Evolutionary conservation across 2,329 filamentous ascomycete genomes (phyloP).

Genomic region (Alternaria gaisen): DNA sequence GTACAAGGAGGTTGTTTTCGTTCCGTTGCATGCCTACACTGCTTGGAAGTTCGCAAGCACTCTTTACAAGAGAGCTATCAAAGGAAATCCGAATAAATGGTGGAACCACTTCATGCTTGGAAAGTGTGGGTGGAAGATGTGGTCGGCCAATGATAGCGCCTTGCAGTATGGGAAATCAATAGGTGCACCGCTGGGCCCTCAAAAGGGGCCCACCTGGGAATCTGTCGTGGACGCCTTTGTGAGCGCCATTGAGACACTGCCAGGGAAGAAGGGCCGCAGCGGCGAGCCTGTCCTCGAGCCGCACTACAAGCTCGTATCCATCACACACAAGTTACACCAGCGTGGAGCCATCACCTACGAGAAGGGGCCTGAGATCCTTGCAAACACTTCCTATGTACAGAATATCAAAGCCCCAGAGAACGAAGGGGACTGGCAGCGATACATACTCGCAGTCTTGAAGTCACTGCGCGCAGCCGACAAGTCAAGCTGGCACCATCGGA

Average conservation of each 20-base stretch:
- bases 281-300: constrained; percentile 86
- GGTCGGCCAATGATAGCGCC: constrained; percentile 56
- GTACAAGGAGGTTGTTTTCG: constrained; percentile 66
- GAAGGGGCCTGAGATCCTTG: constrained; percentile 60
- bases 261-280: constrained; percentile 68
- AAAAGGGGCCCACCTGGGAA: constrained; percentile 42
- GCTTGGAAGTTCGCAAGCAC: constrained; percentile 72
- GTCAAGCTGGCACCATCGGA: constrained; percentile 93
- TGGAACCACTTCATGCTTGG: constrained; percentile 73
- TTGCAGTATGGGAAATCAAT: constrained; percentile 43
- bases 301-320: constrained; percentile 87
- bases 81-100: constrained; percentile 69
- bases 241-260: constrained; percentile 68
- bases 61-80: constrained; percentile 67
- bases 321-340: constrained; percentile 81
- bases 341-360: constrained; percentile 55
- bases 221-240: constrained; percentile 66
- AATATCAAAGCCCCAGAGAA: constrained; percentile 60
- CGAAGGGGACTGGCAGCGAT: constrained; percentile 65
- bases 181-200: constrained; percentile 36
- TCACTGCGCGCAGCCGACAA: constrained; percentile 77
- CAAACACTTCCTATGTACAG: constrained; percentile 64
- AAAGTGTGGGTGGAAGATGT: constrained; percentile 79
- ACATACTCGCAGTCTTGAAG: constrained; percentile 70
- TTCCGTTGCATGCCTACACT: constrained; percentile 65